Evolutionary conservation across 2,329 filamentous ascomycete species (phyloP).

Genomic region (Cladosporium sp.): DNA sequence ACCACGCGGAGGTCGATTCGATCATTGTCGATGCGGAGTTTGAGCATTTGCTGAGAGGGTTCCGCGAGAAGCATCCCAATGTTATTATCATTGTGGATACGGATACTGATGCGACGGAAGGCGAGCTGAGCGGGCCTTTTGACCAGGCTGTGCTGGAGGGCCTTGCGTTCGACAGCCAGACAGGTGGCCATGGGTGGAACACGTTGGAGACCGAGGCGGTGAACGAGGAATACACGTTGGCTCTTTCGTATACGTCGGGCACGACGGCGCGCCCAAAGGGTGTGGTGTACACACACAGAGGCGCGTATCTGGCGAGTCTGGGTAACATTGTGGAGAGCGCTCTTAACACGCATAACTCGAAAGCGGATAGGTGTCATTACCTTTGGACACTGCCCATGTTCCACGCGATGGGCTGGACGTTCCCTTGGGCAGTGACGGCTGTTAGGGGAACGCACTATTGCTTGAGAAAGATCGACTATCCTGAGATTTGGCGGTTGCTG

Average conservation of each 20-base stretch:
- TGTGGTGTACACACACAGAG: conserved; percentile 86
- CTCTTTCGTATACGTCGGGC: conserved; percentile 90
- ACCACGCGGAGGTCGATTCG: conserved; percentile 79
- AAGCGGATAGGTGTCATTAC: conserved; percentile 57
- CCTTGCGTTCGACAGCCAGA: conserved; percentile 66
- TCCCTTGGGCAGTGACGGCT: conserved; percentile 72
- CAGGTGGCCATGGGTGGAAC: conserved; percentile 71
- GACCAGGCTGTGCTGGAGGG: conserved; percentile 83
- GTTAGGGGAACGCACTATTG: conserved; percentile 95
- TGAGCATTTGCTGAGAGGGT: conserved; percentile 66
- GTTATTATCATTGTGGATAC: conserved; percentile 77
- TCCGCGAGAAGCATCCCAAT: conserved; percentile 58
- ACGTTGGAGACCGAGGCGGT: conserved; percentile 68
- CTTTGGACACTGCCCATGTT: conserved; percentile 45
- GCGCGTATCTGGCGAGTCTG: conserved; percentile 79
- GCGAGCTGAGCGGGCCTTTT: conserved; percentile 74
- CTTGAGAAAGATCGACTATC: conserved; percentile 91
- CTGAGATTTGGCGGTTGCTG: conserved; percentile 84
- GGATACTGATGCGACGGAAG: conserved; percentile 77
- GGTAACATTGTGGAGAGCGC: conserved; percentile 88
- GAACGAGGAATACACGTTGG: conserved; percentile 78
- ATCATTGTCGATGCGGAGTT: conserved; percentile 89
- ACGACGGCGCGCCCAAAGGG: conserved; percentile 92
- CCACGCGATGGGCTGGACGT: conserved; percentile 58
- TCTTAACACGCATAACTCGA: conserved; percentile 56